Percentiles rank a stretch among this genome's conserved stretches.
phyloP scores from a whole-genome alignment of 1,284 basidiomycete genomes.

The Cystobasidiaceae sp. region DNA sequence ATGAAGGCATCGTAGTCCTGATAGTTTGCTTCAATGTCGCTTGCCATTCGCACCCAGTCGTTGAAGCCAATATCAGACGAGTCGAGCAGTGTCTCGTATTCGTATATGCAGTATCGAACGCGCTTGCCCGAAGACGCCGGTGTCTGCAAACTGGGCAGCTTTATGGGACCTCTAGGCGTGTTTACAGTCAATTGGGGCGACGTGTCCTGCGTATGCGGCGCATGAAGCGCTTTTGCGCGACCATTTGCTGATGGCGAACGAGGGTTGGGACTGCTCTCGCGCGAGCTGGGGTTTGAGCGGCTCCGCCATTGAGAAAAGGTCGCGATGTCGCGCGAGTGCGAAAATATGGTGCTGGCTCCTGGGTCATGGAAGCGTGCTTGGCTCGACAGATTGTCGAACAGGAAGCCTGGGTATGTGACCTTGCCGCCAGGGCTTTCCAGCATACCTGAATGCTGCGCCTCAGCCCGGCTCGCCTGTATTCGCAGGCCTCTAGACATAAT shows the following conservation, averaged over 20 bases:
- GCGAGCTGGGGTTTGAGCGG: slow-evolving; percentile 6
- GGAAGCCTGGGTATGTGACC: slow-evolving; percentile 26
- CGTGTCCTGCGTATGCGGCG: neutral
- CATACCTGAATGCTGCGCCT: too few relatives aligned
- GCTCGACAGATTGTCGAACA: slow-evolving; percentile 27
- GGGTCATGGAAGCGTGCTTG: slow-evolving; percentile 31
- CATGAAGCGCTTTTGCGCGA: neutral
- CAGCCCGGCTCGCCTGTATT: too few relatives aligned
- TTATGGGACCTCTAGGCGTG: slow-evolving; percentile 21
- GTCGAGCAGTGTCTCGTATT: slow-evolving; percentile 82
- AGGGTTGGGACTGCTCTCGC: slow-evolving; percentile 16
- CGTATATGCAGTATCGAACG: slow-evolving; percentile 38
- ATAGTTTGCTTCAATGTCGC: slow-evolving; percentile 87
- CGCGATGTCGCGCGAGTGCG: slow-evolving; percentile 16
- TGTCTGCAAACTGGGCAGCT: slow-evolving; percentile 30
- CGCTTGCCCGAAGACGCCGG: slow-evolving; percentile 17
- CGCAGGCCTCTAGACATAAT: too few relatives aligned
- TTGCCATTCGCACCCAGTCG: slow-evolving; percentile 83
- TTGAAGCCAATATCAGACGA: slow-evolving; percentile 75
- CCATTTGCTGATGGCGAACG: neutral
- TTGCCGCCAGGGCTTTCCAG: slow-evolving; percentile 21
- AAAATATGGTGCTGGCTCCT: slow-evolving; percentile 15
- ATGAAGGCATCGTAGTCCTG: slow-evolving; percentile 78
- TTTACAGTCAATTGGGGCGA: slow-evolving; percentile 11
- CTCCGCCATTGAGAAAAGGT: slow-evolving; percentile 26